Evolutionary conservation across 495 filamentous ascomycete species (phyloP), one percentile per base, ranked within the genome.

Genomic region (Trichoderma asperelloides): DNA sequence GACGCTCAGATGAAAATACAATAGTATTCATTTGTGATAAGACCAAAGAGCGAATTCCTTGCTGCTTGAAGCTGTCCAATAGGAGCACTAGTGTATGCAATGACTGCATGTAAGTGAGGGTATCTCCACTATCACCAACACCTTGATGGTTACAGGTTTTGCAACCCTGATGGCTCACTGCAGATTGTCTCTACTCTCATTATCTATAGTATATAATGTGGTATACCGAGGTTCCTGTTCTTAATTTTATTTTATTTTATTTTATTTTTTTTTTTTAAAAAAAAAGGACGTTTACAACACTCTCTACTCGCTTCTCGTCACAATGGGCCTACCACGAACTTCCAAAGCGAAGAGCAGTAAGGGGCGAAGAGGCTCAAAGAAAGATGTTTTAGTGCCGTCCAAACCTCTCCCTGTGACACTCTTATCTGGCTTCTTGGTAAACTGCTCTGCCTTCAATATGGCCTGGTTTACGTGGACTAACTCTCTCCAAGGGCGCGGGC

Each of bases 401-500:
- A 62, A 62, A 23, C 39, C 66, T 8, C 27, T 67, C 0, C 64
- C 64, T 0, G 64, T 66, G 23, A 66, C 64, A 18, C 64, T 66
- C n/a, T 45, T 66, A 12, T 66, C 64, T 2, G 64, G 64, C 37
- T 66, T 66, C 25, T 18, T 66, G 16, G 64, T 66, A 5, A 27
- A 41, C 28, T 30, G 2, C n/a, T 8, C 33, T 15, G 18, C 21
- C 18, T 43, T 37, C 63, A 64, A 18, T 27, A 12, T 65, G 28
- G 6, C 13, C 21, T 64, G 27, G 21, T 23, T 41, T 23, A 16
- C 15, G 6, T 21, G 16, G 23, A 62, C 60, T 63, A 23, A 65
- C 1, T 27, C 13, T 7, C 71, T 64, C 47, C 70, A 21, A 84
- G 84, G 76, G 83, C 66, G 81, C 80, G 57, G 84, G 84, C 2